Evolutionary conservation across 129 eudicot genomes (phyloP).

Genomic region (Gnaphalium uliginosum): DNA sequence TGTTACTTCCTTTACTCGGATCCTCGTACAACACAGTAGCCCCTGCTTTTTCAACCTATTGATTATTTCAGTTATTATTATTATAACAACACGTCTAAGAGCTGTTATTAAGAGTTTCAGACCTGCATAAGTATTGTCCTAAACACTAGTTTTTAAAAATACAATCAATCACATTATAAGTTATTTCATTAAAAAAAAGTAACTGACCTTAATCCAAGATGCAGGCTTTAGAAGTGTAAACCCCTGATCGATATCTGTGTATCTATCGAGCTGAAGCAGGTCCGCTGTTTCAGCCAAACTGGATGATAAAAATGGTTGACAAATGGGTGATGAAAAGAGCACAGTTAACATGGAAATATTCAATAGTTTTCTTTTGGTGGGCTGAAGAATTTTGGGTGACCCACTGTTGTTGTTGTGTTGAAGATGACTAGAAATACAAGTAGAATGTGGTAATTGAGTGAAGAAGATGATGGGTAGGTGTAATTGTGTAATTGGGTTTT

Average conservation of each 20-base stretch:
- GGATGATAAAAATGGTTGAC: constrained; percentile 10
- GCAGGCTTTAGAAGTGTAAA: constrained; percentile 77
- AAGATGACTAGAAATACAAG: neutral
- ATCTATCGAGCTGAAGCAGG: constrained; percentile 42
- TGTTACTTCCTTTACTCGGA: constrained; percentile 66
- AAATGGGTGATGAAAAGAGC: constrained; percentile 26
- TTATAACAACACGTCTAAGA: neutral
- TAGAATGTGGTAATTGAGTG: constrained; percentile 5
- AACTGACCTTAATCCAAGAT: constrained; percentile 67
- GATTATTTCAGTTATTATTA: neutral
- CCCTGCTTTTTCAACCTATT: constrained; percentile 86
- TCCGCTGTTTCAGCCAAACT: constrained; percentile 40
- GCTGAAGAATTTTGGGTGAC: neutral
- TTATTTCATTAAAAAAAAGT: too few species aligned
- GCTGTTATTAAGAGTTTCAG: too few species aligned
- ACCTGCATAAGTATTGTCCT: too few species aligned
- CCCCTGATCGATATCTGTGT: constrained; percentile 67
- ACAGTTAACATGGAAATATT: constrained; percentile 42
- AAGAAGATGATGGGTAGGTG: neutral
- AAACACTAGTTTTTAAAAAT: too few species aligned
- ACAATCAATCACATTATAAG: too few species aligned
- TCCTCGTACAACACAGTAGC: constrained; percentile 84
- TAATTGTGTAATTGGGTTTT: neutral
- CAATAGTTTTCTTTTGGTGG: constrained; percentile 44
- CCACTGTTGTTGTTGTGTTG: neutral